Conservation (phyloP, 805 yeast genomes). For the Cyberlindnera mississippiensis region DNA sequence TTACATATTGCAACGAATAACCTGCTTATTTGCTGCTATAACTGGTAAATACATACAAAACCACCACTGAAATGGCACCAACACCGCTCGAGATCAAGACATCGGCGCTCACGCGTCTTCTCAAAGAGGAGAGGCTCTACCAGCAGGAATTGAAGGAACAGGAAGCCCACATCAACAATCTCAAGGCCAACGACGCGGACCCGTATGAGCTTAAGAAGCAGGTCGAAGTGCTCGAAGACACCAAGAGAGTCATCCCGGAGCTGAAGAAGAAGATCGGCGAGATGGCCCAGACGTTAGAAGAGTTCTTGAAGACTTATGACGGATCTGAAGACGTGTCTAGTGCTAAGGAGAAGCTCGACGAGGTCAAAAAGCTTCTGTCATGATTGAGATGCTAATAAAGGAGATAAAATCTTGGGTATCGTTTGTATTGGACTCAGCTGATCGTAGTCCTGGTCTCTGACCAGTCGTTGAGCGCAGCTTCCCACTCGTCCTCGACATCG, state of each 20-base stretch:
- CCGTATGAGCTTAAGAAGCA: slow-evolving; percentile 61
- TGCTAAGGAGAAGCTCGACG: slow-evolving; percentile 26
- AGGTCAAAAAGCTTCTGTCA: slow-evolving; percentile 27
- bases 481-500: slow-evolving; percentile 71
- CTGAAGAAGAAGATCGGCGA: slow-evolving; percentile 40
- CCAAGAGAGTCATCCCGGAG: slow-evolving; percentile 48
- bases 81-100: slow-evolving; percentile 66
- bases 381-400: too few species aligned
- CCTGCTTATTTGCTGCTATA: too few species aligned
- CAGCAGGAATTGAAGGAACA: slow-evolving; percentile 56
- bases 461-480: slow-evolving; percentile 57
- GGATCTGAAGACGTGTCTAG: slow-evolving; percentile 32
- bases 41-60: background rate
- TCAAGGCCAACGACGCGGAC: slow-evolving; percentile 48
- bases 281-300: slow-evolving; percentile 36
- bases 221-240: slow-evolving; percentile 50
- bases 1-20: too few species aligned
- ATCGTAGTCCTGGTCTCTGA: slow-evolving; percentile 31
- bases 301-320: slow-evolving; percentile 34
- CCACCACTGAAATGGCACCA: slow-evolving; percentile 51
- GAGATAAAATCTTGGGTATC: too few species aligned
- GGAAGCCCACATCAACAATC: slow-evolving; percentile 40
- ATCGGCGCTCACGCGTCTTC: slow-evolving; percentile 61
- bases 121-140: slow-evolving; percentile 64
- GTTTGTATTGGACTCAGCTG: slow-evolving; percentile 1